A percentile compares a stretch with the other conserved stretches of the same genome.
Conservation (phyloP, 2,329 filamentous ascomycete genomes). For the Colletotrichum brevisporum region DNA sequence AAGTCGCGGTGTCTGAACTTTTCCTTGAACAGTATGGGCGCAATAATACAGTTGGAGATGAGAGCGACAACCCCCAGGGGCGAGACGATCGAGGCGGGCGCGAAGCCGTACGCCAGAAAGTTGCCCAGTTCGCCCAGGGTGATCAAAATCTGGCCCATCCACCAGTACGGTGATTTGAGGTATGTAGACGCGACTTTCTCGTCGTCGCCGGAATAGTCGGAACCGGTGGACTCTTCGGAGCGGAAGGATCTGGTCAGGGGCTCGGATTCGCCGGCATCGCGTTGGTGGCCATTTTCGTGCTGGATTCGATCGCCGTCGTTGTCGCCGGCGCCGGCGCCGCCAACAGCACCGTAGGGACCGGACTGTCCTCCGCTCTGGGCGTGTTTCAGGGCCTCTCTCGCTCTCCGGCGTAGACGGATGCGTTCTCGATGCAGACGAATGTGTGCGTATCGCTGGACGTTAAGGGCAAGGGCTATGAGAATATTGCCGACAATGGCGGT, state of each 20-base stretch:
- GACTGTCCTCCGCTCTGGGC: conserved; percentile 49
- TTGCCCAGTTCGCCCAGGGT: conserved; percentile 94
- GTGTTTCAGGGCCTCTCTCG: conserved; percentile 67
- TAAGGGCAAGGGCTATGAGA: conserved; percentile 94
- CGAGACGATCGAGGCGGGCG: conserved; percentile 96
- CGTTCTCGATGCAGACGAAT: conserved; percentile 83
- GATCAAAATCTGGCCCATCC: conserved; percentile 93
- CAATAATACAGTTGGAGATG: conserved; percentile 97
- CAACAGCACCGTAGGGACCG: conserved; percentile 54
- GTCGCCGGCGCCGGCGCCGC: conserved; percentile 33
- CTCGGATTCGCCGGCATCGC: conserved; percentile 61
- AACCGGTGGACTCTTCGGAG: conserved; percentile 58
- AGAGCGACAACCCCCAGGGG: conserved; percentile 96
- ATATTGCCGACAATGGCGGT: conserved; percentile 94
- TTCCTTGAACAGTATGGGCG: conserved; percentile 94
- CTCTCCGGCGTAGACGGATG: conserved; percentile 68
- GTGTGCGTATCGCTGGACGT: conserved; percentile 96
- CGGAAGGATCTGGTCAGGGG: conserved; percentile 67
- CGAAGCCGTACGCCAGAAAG: conserved; percentile 97
- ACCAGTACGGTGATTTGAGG: conserved; percentile 94
- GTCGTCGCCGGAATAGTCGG: conserved; percentile 52
- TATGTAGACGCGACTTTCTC: conserved; percentile 75
- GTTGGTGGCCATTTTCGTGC: conserved; percentile 43
- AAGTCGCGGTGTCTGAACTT: conserved; percentile 87
- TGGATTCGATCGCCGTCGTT: conserved; percentile 12